A percentile compares a stretch with the other conserved stretches of the same genome.
Evolutionary conservation across 805 yeast genomes (phyloP).

Genomic region (Brettanomyces nanus): DNA sequence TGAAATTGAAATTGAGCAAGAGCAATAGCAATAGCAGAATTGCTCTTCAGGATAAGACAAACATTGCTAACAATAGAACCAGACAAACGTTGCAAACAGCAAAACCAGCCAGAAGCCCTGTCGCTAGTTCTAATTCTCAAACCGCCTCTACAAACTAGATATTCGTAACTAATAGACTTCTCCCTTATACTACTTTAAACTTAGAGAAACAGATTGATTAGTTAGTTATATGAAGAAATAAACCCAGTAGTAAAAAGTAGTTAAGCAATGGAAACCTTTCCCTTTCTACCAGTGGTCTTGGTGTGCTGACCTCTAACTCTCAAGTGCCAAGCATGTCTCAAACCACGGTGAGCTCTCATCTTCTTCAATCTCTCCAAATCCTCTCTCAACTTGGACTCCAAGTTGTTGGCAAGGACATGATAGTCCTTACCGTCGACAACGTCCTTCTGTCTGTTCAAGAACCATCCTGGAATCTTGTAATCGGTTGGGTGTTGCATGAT

Average conservation of each 20-base stretch:
- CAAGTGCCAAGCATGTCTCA: constrained; percentile 99
- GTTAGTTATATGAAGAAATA: too few relatives aligned
- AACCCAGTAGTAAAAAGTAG: too few relatives aligned
- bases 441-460: constrained; percentile 99
- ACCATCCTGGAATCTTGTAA: constrained; percentile 99
- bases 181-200: too few relatives aligned
- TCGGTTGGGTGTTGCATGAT: constrained; percentile 99
- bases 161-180: too few relatives aligned
- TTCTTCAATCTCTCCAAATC: constrained; percentile 99
- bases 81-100: neutral
- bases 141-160: too few relatives aligned
- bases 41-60: constrained; percentile 4
- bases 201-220: too few relatives aligned
- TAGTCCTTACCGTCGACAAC: constrained; percentile 97
- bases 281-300: constrained; percentile 99
- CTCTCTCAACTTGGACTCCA: constrained; percentile 99
- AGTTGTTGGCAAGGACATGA: constrained; percentile 98
- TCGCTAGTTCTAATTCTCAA: too few relatives aligned
- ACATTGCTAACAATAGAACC: constrained; percentile 5
- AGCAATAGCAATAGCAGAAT: neutral
- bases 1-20: constrained; percentile 14
- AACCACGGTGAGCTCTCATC: constrained; percentile 99
- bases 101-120: too few relatives aligned
- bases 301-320: constrained; percentile 99
- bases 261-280: constrained; percentile 40